Base-by-base conservation (phyloP, 208 protist species). In the Leishmania gerbilli region DNA sequence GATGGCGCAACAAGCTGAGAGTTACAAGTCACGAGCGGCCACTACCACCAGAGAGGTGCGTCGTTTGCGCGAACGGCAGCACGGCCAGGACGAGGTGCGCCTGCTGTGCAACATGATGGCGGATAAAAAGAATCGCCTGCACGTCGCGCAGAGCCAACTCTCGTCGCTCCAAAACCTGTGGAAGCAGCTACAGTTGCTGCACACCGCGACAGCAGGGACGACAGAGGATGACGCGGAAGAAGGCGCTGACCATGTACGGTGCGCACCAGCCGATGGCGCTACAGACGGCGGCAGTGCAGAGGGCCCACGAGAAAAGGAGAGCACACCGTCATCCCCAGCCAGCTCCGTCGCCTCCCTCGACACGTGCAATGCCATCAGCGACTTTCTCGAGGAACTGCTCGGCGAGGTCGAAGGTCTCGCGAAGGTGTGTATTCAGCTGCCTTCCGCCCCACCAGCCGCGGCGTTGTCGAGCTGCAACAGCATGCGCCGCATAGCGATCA, bases 101-200 rank as follows among this genome's bases (percentile, higher is more conserved):
- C 83, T 93, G 64, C 76, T 95, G 67, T 79, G 80, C 6, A 83
- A 88, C 42, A 95, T 95, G 92, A 78, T 90, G 53, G 49, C 79
- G 21, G 90, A 95, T 68, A 89, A 88, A 79, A 84, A 87, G 77
- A 88, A 88, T 56, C 87, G 82, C 49, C 82, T 93, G 11, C 53
- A 71, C 13, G 75, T 84, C 27, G 72, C 85, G 55, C 83, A 88
- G 72, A 62, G 31, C n/a, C 83, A 84, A 7, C 89, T 87, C 3
- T 71, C 87, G 2, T 71, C 80, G n/a, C 79, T 93, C 69, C 71
- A 83, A 65, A 69, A 60, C n/a, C 80, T 88, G 60, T 92, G 81
- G 79, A 81, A 84, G 55, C 86, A 81, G 71, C 74, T 84, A 53
- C 84, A 89, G 72, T 78, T 89, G 21, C 79, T 91, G 64, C 79